These are phyloP conservation scores for Trichosporon sp. DNA, from an alignment of 1,284 basidiomycete genomes.

Conservation along the genomic window DNA sequence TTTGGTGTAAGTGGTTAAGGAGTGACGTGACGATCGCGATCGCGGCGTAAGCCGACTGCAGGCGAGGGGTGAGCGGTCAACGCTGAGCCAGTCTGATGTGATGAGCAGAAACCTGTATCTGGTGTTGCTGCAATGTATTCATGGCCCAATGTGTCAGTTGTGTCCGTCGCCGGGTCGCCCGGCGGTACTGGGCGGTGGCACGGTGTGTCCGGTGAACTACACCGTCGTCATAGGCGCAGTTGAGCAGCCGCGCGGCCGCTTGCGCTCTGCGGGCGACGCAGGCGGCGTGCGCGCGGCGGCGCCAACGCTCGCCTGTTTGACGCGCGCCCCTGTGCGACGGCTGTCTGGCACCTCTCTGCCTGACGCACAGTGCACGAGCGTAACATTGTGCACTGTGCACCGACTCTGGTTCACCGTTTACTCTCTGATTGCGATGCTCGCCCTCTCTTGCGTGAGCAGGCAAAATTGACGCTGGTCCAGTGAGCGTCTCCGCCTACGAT, in stretches of 20 bases:
- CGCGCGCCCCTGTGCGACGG: not conserved
- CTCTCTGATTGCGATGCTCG: too few species aligned
- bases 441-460: too few species aligned
- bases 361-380: not conserved
- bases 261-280: too few species aligned
- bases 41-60: not conserved
- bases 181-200: too few species aligned
- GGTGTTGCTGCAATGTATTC: too few species aligned
- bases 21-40: not conserved
- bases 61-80: not conserved
- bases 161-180: not conserved
- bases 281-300: too few species aligned
- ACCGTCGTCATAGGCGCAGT: not conserved
- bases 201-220: not conserved
- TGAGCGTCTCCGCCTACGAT: too few species aligned
- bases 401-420: too few species aligned
- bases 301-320: conserved; percentile 2
- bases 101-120: not conserved
- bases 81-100: not conserved
- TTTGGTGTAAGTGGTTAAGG: too few species aligned
- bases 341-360: not conserved
- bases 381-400: not conserved
- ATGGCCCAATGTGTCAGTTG: not conserved
- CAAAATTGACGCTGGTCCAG: too few species aligned
- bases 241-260: too few species aligned